Evolutionary conservation across 192 early-diverging fungal species (phyloP).

Genomic region (Backusella sp.): DNA sequence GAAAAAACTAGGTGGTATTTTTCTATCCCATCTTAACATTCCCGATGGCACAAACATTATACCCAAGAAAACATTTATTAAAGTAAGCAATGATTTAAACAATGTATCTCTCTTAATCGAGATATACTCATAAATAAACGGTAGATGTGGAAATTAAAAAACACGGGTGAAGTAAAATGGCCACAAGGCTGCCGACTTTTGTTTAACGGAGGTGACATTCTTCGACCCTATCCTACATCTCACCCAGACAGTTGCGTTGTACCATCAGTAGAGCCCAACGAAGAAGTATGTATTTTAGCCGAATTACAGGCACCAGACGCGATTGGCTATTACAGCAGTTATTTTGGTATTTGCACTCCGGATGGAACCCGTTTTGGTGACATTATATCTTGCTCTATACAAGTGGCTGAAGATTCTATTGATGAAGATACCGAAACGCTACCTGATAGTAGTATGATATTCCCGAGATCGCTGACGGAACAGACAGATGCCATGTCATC

Average conservation of each 20-base stretch:
- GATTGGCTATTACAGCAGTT: constrained; percentile 59
- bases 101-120: not conserved
- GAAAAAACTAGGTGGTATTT: constrained; percentile 34
- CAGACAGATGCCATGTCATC: not conserved
- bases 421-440: not conserved
- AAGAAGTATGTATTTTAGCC: constrained; percentile 56
- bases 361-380: constrained; percentile 65
- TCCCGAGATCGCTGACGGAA: not conserved
- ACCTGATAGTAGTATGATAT: constrained; percentile 3
- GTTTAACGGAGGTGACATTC: constrained; percentile 50
- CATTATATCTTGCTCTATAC: constrained; percentile 63
- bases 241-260: constrained; percentile 40
- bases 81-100: constrained; percentile 24
- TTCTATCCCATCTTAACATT: constrained; percentile 69
- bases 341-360: constrained; percentile 60
- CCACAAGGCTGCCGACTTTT: constrained; percentile 55
- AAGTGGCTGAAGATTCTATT: constrained; percentile 32
- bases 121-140: not conserved
- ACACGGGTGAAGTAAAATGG: constrained; percentile 60
- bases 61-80: constrained; percentile 57
- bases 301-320: constrained; percentile 61
- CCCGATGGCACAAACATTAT: constrained; percentile 58
- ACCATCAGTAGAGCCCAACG: constrained; percentile 47
- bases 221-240: constrained; percentile 39
- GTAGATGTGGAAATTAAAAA: constrained; percentile 66